phyloP scores from a whole-genome alignment of 805 yeast species.

The Komagataella phaffii region DNA sequence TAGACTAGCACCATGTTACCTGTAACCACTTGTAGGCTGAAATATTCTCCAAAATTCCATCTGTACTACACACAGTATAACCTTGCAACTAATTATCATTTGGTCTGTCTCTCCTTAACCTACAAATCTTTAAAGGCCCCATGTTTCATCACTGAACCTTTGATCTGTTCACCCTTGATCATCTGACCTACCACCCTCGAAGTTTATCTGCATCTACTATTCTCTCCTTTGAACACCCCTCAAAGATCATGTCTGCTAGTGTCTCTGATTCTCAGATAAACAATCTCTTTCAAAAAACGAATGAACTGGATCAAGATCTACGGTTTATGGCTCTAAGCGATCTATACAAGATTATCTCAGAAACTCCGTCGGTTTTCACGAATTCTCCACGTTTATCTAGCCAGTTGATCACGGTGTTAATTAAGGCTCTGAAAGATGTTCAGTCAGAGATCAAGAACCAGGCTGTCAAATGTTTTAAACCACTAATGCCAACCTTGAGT shows the following conservation, averaged over 20 bases:
- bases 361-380: slow-evolving; percentile 12
- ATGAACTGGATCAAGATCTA: slow-evolving; percentile 67
- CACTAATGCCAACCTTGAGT: slow-evolving; percentile 23
- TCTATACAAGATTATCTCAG: slow-evolving; percentile 27
- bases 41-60: neutral
- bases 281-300: slow-evolving; percentile 19
- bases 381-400: neutral
- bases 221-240: neutral
- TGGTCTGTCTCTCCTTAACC: neutral
- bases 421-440: slow-evolving; percentile 32
- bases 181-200: neutral
- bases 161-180: neutral
- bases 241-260: neutral
- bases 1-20: neutral
- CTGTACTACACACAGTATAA: neutral
- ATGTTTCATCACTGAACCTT: neutral
- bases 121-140: neutral
- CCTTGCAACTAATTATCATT: neutral
- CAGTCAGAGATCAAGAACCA: slow-evolving; percentile 65
- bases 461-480: slow-evolving; percentile 36
- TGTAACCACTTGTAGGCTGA: neutral
- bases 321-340: slow-evolving; percentile 81
- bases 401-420: slow-evolving; percentile 3
- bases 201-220: neutral
- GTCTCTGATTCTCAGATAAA: neutral